These are phyloP conservation scores for Skeletonema grethae DNA, from an alignment of 108 stramenopile species.

Conservation along the genomic window DNA sequence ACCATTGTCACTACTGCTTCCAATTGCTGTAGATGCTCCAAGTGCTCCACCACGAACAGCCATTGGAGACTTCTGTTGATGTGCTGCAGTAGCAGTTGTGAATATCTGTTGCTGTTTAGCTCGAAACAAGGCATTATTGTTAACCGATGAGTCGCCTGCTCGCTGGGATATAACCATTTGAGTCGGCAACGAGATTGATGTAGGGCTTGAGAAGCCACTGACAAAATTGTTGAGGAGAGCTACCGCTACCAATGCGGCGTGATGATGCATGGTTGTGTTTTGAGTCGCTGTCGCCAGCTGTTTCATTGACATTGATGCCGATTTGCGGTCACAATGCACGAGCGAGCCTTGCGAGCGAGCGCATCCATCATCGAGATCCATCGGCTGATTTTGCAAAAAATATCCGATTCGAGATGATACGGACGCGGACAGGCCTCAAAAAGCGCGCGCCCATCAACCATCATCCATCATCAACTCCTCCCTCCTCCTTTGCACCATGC, in stretches of 20 bases:
- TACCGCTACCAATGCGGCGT: constrained; percentile 25
- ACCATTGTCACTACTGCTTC: not conserved
- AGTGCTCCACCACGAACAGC: constrained; percentile 23
- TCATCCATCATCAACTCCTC: not conserved
- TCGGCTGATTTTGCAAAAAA: too few relatives aligned
- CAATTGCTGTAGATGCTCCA: not conserved
- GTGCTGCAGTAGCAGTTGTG: not conserved
- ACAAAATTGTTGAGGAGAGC: constrained; percentile 37
- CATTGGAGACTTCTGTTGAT: not conserved
- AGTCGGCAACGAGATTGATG: constrained; percentile 19
- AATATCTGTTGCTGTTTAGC: not conserved
- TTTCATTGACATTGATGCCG: too few relatives aligned
- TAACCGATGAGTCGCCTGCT: not conserved
- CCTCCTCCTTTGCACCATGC: not conserved
- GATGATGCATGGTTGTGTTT: not conserved
- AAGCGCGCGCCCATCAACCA: not conserved
- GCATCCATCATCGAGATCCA: too few relatives aligned
- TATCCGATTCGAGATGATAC: too few relatives aligned
- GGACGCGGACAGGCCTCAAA: not conserved
- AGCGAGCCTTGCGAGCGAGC: too few relatives aligned
- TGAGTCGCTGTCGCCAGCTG: too few relatives aligned
- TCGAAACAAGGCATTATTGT: not conserved
- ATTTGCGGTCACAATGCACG: too few relatives aligned
- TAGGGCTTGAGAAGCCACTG: constrained; percentile 31
- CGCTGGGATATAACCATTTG: not conserved